Percentiles rank a stretch among this genome's conserved stretches.
phyloP scores from a whole-genome alignment of 208 protist species.

The Balamuthia mandrillaris region DNA sequence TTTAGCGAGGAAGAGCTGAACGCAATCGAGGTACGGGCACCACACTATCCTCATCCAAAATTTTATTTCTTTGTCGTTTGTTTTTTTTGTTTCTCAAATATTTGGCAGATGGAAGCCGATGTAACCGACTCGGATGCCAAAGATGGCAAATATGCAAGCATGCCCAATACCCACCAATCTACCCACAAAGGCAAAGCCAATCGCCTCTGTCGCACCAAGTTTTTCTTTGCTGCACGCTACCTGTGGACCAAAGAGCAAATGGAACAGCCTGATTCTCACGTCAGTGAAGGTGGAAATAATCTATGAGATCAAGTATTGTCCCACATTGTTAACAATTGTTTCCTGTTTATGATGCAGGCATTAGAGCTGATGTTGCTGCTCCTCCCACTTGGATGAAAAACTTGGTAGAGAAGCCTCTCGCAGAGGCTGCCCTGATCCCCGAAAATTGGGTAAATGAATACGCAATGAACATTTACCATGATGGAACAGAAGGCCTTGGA shows the following conservation, averaged over 20 bases:
- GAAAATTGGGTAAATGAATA: conserved; percentile 25
- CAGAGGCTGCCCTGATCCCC: not conserved
- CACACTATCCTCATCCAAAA: too few relatives aligned
- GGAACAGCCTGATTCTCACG: not conserved
- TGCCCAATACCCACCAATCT: conserved; percentile 15
- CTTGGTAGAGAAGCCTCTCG: not conserved
- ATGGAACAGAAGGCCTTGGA: conserved; percentile 17
- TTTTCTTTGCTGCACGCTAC: conserved; percentile 29
- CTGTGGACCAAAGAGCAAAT: conserved; percentile 25
- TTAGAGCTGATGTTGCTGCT: conserved; percentile 2
- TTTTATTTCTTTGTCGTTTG: too few relatives aligned
- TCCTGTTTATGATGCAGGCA: not conserved
- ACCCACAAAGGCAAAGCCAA: not conserved
- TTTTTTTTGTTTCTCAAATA: too few relatives aligned
- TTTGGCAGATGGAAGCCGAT: too few relatives aligned
- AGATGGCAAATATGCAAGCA: conserved; percentile 4
- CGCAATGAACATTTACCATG: conserved; percentile 35
- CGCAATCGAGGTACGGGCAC: not conserved
- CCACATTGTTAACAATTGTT: too few relatives aligned
- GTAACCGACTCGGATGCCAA: not conserved
- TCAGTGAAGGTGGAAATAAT: not conserved
- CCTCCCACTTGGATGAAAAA: conserved; percentile 7
- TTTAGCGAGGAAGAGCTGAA: not conserved
- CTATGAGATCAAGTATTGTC: too few relatives aligned
- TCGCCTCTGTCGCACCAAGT: conserved; percentile 4